Conservation (phyloP, 176 grass and related monocot genomes). For the Aegilops bicornis region DNA sequence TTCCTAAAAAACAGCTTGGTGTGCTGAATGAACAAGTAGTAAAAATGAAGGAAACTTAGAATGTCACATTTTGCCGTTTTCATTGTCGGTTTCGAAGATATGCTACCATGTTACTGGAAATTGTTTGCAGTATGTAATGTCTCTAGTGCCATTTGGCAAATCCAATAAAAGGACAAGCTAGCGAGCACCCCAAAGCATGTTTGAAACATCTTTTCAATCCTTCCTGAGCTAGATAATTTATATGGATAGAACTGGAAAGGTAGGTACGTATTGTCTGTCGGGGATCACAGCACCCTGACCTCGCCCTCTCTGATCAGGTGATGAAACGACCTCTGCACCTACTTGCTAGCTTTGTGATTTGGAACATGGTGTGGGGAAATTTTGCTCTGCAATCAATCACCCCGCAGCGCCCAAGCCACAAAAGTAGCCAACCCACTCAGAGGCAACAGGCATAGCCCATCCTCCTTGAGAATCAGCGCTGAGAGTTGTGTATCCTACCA, state of each 20-base stretch:
- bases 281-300: background rate
- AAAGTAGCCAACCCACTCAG: too few species aligned
- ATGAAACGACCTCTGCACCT: background rate
- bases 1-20: background rate
- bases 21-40: background rate
- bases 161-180: background rate
- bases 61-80: background rate
- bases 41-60: background rate
- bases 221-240: background rate
- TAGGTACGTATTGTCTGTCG: background rate
- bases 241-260: background rate
- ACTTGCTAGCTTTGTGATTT: background rate
- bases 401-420: too few species aligned
- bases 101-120: background rate
- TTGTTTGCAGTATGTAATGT: background rate
- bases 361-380: background rate
- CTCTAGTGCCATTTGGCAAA: background rate
- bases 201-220: background rate
- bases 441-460: too few species aligned
- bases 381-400: too few species aligned
- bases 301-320: background rate
- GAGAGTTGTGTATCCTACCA: too few species aligned
- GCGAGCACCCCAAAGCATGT: background rate
- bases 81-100: background rate
- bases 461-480: too few species aligned